Conservation (phyloP, 495 filamentous ascomycete genomes). For the Geopyxis carbonaria region DNA sequence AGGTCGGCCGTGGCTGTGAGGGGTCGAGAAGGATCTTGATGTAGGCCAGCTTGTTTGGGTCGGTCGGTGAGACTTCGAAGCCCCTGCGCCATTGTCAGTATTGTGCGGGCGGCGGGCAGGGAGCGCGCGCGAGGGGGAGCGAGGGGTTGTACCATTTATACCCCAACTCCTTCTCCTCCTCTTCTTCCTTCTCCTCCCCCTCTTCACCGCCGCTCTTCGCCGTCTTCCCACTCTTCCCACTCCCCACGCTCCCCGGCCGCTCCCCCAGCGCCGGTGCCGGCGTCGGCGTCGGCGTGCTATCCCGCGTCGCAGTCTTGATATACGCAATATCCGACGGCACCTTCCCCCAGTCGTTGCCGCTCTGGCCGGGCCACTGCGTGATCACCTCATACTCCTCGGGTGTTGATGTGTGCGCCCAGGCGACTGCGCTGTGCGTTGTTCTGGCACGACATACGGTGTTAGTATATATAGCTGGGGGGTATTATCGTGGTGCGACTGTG, state of each 20-base stretch:
- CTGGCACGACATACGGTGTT: slow-evolving; percentile 7
- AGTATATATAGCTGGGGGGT: not conserved
- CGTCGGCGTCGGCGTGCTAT: slow-evolving; percentile 3
- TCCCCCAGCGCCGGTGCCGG: too few relatives aligned
- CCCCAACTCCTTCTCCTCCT: slow-evolving; percentile 2
- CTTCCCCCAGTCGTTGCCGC: slow-evolving; percentile 53
- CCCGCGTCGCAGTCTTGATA: slow-evolving; percentile 2
- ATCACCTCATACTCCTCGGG: slow-evolving; percentile 67
- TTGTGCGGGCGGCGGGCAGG: too few relatives aligned
- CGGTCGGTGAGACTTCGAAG: slow-evolving; percentile 60
- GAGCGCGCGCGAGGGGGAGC: too few relatives aligned
- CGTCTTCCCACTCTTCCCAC: too few relatives aligned
- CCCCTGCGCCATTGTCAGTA: too few relatives aligned
- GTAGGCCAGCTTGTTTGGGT: slow-evolving; percentile 48
- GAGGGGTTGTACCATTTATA: slow-evolving; percentile 15
- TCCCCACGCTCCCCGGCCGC: too few relatives aligned
- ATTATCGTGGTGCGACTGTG: not conserved
- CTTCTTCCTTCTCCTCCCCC: not conserved
- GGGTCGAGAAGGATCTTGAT: slow-evolving; percentile 69
- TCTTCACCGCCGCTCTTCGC: slow-evolving; percentile 12
- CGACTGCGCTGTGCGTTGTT: slow-evolving; percentile 24
- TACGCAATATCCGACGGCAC: slow-evolving; percentile 50
- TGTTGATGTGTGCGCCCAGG: slow-evolving; percentile 41
- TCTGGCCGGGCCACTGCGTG: slow-evolving; percentile 64
- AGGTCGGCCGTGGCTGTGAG: slow-evolving; percentile 58